Conservation (phyloP, 768 basidiomycete species). For the Leccinum subgranulosum region DNA sequence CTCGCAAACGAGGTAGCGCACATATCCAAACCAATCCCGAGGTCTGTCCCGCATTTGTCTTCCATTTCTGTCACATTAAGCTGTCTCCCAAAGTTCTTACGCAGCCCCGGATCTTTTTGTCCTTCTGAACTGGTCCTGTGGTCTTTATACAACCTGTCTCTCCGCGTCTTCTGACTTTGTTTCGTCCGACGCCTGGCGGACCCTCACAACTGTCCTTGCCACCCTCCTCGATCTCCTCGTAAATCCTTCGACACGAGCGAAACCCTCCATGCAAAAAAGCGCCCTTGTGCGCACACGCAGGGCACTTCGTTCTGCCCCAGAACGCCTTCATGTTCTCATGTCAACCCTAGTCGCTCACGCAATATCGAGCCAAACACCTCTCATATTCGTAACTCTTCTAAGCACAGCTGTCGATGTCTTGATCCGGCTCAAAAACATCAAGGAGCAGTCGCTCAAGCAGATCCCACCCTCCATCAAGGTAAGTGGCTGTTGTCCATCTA, state of each 20-base stretch:
- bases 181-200: slow-evolving; percentile 46
- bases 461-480: slow-evolving; percentile 50
- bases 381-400: slow-evolving; percentile 49
- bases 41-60: slow-evolving; percentile 41
- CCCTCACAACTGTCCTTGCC: slow-evolving; percentile 56
- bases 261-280: slow-evolving; percentile 57
- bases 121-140: slow-evolving; percentile 69
- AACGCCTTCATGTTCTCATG: slow-evolving; percentile 49
- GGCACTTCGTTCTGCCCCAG: slow-evolving; percentile 62
- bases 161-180: slow-evolving; percentile 43
- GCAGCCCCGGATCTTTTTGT: slow-evolving; percentile 64
- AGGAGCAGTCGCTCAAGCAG: slow-evolving; percentile 40
- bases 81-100: slow-evolving; percentile 38
- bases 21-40: slow-evolving; percentile 51
- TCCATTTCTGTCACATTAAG: background rate
- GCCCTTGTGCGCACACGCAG: slow-evolving; percentile 59
- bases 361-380: slow-evolving; percentile 46
- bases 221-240: slow-evolving; percentile 58
- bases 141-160: slow-evolving; percentile 54
- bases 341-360: slow-evolving; percentile 48
- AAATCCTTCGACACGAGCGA: slow-evolving; percentile 48
- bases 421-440: slow-evolving; percentile 59
- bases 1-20: slow-evolving; percentile 61
- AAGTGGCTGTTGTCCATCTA: background rate
- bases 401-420: slow-evolving; percentile 70